Percentiles rank a stretch among this genome's conserved stretches.
phyloP scores from a whole-genome alignment of 495 filamentous ascomycete genomes.

The Xylaria cubensis region DNA sequence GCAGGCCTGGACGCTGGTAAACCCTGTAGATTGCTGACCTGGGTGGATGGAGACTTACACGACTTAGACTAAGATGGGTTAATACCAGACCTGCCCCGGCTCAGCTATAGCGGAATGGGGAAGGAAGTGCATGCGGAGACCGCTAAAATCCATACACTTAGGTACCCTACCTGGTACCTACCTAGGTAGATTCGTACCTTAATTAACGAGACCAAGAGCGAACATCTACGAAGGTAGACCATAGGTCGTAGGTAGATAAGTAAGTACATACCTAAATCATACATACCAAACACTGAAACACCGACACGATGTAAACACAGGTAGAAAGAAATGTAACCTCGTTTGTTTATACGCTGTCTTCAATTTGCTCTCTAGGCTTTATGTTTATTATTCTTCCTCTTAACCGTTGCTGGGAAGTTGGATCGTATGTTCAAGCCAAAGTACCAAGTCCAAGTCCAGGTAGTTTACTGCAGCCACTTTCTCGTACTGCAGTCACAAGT shows the following conservation, averaged over 20 bases:
- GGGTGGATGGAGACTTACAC: neutral
- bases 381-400: neutral
- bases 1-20: conserved; percentile 5
- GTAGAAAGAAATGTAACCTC: neutral
- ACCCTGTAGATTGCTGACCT: neutral
- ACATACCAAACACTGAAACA: neutral
- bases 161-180: too few relatives aligned
- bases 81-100: conserved; percentile 11
- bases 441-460: too few relatives aligned
- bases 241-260: too few relatives aligned
- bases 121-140: conserved; percentile 22
- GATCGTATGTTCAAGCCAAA: neutral
- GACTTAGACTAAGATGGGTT: neutral
- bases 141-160: neutral
- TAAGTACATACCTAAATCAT: neutral
- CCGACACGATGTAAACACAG: neutral
- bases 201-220: neutral
- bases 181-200: conserved; percentile 3
- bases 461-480: neutral
- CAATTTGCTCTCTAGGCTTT: neutral
- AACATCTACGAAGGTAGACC: neutral
- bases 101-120: conserved; percentile 15
- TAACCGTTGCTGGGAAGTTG: neutral
- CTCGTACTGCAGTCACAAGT: conserved; percentile 2
- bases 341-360: neutral